phyloP scores from a whole-genome alignment of 805 yeast species.

The Yarrowia sp. region DNA sequence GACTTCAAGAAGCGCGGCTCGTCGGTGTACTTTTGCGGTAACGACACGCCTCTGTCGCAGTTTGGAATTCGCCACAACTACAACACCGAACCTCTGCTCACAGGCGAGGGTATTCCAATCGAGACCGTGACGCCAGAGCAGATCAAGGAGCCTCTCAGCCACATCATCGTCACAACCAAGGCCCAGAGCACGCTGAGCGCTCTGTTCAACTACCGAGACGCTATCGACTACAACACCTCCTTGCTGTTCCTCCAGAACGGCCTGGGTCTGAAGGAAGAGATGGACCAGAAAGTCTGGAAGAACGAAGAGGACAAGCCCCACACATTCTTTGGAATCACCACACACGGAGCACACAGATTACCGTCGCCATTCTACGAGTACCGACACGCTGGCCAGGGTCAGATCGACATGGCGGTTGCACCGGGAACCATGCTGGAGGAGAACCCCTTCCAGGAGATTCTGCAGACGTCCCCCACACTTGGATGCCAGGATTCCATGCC shows the following conservation, averaged over 20 bases:
- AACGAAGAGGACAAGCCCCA: constrained; percentile 47
- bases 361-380: constrained; percentile 44
- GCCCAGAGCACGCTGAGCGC: constrained; percentile 71
- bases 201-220: constrained; percentile 50
- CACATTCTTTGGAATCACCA: constrained; percentile 69
- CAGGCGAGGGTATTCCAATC: constrained; percentile 27
- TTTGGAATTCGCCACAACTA: constrained; percentile 26
- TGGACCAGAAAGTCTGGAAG: constrained; percentile 54
- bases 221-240: constrained; percentile 51
- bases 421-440: constrained; percentile 41
- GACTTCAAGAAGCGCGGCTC: constrained; percentile 46
- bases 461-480: constrained; percentile 24
- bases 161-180: constrained; percentile 75
- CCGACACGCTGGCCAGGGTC: constrained; percentile 72
- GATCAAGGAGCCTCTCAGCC: constrained; percentile 43
- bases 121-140: constrained; percentile 30
- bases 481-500: constrained; percentile 32
- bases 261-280: constrained; percentile 62
- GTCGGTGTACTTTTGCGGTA: constrained; percentile 39
- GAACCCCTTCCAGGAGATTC: constrained; percentile 11
- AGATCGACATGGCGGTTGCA: constrained; percentile 55
- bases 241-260: constrained; percentile 81
- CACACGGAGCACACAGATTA: constrained; percentile 74
- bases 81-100: constrained; percentile 28
- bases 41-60: constrained; percentile 14